These are phyloP conservation scores for Ichthyophonus hoferi DNA, from an alignment of 208 protist species.

Conservation along the genomic window DNA sequence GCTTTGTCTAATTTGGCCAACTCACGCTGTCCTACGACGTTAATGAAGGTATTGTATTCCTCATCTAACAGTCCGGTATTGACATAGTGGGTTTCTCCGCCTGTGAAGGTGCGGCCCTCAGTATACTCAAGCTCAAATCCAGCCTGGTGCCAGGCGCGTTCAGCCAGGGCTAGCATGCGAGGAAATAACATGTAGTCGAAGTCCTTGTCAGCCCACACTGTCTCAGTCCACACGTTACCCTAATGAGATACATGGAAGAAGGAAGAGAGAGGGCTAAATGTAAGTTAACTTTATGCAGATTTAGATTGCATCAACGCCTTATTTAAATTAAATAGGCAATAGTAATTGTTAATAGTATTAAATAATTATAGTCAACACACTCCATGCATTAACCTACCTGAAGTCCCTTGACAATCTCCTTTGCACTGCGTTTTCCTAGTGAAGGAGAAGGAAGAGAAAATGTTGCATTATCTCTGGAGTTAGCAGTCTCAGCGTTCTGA, in stretches of 20 bases:
- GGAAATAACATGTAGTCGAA: conserved; percentile 5
- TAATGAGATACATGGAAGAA: too few relatives aligned
- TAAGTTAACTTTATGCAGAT: too few relatives aligned
- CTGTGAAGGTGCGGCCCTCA: background rate
- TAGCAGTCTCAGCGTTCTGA: background rate
- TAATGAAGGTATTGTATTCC: background rate
- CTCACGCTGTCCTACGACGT: background rate
- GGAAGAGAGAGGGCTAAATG: too few relatives aligned
- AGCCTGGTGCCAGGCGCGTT: conserved; percentile 5
- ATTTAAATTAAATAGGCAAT: too few relatives aligned
- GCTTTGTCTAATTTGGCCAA: background rate
- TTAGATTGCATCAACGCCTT: too few relatives aligned
- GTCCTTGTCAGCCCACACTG: background rate
- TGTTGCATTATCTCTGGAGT: background rate
- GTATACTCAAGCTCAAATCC: background rate
- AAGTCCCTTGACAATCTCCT: too few relatives aligned
- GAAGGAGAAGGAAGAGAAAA: background rate
- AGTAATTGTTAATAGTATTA: too few relatives aligned
- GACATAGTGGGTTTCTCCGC: background rate
- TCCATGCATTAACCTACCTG: too few relatives aligned
- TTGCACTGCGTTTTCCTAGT: too few relatives aligned
- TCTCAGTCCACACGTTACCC: background rate
- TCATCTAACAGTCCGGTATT: background rate
- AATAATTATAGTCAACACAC: too few relatives aligned
- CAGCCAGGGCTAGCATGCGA: background rate